Evolutionary conservation across 768 basidiomycete species (phyloP).

Genomic region (Gymnopilus junonius): DNA sequence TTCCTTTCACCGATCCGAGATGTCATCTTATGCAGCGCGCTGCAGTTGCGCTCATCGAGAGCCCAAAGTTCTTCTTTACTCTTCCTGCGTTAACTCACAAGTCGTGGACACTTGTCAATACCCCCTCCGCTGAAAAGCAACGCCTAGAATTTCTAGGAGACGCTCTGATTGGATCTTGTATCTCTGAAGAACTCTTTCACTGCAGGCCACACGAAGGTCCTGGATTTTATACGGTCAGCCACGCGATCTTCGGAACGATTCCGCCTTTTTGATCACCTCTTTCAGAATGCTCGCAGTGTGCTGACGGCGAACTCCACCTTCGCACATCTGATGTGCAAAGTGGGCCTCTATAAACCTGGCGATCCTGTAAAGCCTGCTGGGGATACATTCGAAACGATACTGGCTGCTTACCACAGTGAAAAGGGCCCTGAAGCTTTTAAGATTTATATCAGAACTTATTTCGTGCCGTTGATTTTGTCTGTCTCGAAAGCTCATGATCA

Average conservation of each 20-base stretch:
- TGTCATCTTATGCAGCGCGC: constrained; percentile 19
- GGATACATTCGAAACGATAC: constrained; percentile 51
- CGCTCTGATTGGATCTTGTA: constrained; percentile 46
- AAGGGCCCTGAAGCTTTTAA: constrained; percentile 40
- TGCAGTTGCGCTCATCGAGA: constrained; percentile 21
- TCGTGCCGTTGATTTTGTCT: constrained; percentile 38
- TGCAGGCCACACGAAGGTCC: constrained; percentile 35
- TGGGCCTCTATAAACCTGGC: constrained; percentile 27
- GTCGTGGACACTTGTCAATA: constrained; percentile 31
- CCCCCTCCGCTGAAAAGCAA: constrained; percentile 33
- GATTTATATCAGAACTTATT: constrained; percentile 42
- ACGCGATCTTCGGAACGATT: background rate
- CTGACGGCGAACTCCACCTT: constrained; percentile 41
- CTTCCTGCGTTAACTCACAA: constrained; percentile 36
- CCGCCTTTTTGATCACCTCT: background rate
- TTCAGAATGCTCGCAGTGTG: constrained; percentile 21
- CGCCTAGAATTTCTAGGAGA: constrained; percentile 53
- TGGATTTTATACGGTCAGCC: constrained; percentile 39
- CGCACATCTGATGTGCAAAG: constrained; percentile 40
- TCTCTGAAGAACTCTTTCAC: constrained; percentile 43
- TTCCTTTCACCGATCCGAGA: constrained; percentile 13
- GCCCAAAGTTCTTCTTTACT: constrained; percentile 25
- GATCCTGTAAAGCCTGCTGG: constrained; percentile 40
- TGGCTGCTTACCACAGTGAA: constrained; percentile 47
- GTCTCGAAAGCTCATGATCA: constrained; percentile 30